Evolutionary conservation across 2,329 filamentous ascomycete species (phyloP).

Genomic region (Fusarium redolens): DNA sequence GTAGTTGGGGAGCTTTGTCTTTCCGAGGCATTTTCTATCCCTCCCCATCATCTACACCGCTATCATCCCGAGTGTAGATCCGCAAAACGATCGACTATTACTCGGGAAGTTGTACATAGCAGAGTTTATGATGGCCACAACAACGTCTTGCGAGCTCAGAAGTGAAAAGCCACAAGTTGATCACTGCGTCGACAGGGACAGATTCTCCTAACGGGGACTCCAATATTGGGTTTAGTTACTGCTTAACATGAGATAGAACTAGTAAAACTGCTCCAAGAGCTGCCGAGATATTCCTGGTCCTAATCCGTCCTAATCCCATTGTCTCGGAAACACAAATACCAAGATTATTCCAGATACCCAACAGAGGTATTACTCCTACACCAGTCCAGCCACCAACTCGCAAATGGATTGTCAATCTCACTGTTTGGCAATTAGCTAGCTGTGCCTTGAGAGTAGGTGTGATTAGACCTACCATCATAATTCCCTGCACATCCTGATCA

Average conservation of each 20-base stretch:
- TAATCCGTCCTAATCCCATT: too few relatives aligned
- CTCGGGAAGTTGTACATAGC: neutral
- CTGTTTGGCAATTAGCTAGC: neutral
- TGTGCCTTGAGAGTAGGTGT: neutral
- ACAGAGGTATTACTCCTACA: neutral
- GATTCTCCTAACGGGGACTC: fast-evolving
- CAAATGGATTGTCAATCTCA: fast-evolving
- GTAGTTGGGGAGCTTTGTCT: neutral
- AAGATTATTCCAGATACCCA: too few relatives aligned
- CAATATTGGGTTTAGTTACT: neutral
- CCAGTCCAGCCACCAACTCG: neutral
- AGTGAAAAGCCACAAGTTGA: neutral
- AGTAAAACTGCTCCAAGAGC: neutral
- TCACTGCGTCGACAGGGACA: neutral
- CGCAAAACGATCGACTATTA: neutral
- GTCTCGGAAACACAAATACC: neutral
- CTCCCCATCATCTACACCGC: neutral
- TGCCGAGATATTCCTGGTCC: neutral
- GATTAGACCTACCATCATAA: neutral
- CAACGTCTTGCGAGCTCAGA: too few relatives aligned
- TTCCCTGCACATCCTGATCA: fast-evolving
- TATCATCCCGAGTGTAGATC: fast-evolving
- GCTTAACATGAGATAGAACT: neutral
- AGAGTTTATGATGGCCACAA: too few relatives aligned
- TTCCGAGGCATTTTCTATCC: neutral